Base-by-base conservation (phyloP, 495 filamentous ascomycete species). In the Apodospora peruviana region DNA sequence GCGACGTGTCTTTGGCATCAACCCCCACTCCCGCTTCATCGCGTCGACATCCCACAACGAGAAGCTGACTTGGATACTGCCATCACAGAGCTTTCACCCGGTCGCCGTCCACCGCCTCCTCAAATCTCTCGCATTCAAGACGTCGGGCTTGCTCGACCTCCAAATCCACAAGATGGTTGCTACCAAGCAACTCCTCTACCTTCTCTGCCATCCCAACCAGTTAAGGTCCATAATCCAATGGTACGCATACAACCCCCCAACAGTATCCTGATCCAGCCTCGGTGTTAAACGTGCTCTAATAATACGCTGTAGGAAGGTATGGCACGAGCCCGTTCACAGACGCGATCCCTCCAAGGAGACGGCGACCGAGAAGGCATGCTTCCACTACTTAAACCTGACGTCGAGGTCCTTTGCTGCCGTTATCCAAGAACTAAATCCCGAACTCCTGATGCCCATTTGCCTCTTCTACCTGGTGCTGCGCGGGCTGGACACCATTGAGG, bases 391-490 rank as follows among this genome's bases (percentile, higher is more conserved):
- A 45, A 78, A 95, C 58, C 43, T 84, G 73, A 97, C 93, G 14
- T 95, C 90, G 58, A 87, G 93, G 27, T 95, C 90, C 57, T 98
- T 98, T 72, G 81, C 83, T 43, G 75, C 91, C 20, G 93, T 98
- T 59, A 98, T 98, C 61, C 82, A 94, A 66, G 93, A 98, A 63
- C 76, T 98, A 14, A 88, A 96, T 59, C 89, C 90, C 0, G 91
- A 98, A 68, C 79, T 98, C 16, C 82, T 97, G 19, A 78, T 96
- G 29, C 89, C 94, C 2, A 77, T 98, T 39, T 82, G 80, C 43
- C 74, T 97, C n/a, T 98, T 98, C 78, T 98, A 98, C 69, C 76
- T 98, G 29, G 80, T 86, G 27, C 76, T 98, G 12, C 84, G 93
- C 43, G 94, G 86, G 8, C 77, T 98, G 40, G 93, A 98, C 64